Conservation (phyloP, 2,329 filamentous ascomycete species). For the Zymoseptoria brevis region DNA sequence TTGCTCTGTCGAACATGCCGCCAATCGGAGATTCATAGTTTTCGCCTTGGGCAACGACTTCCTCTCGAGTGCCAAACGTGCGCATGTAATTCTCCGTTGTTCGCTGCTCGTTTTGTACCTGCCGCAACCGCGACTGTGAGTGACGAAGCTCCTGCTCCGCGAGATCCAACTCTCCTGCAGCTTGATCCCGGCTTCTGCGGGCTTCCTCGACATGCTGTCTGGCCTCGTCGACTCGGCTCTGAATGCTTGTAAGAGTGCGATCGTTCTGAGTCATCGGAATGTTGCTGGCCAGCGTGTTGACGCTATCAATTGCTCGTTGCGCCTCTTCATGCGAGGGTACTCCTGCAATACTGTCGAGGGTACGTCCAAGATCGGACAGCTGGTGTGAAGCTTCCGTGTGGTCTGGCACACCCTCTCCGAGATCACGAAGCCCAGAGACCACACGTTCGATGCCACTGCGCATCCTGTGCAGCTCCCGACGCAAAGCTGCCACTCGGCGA, state of each 20-base stretch:
- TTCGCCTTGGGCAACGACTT: conserved; percentile 38
- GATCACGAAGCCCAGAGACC: conserved; percentile 29
- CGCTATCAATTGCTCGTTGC: conserved; percentile 17
- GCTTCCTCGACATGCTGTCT: conserved; percentile 26
- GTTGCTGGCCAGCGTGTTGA: conserved; percentile 14
- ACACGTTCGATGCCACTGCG: conserved; percentile 32
- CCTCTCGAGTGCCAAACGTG: conserved; percentile 41
- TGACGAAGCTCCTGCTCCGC: conserved; percentile 28
- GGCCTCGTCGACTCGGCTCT: conserved; percentile 26
- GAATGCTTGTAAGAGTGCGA: conserved; percentile 20
- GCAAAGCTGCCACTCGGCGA: conserved; percentile 30
- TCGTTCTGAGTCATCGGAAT: conserved; percentile 15
- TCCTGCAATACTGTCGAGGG: conserved; percentile 23
- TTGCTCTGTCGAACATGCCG: conserved; percentile 40
- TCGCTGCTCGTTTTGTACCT: conserved; percentile 29
- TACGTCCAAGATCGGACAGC: conserved; percentile 24
- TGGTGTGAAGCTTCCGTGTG: conserved; percentile 23
- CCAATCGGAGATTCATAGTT: conserved; percentile 43
- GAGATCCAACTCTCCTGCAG: conserved; percentile 26
- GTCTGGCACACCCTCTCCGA: conserved; percentile 30
- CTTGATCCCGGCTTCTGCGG: conserved; percentile 26
- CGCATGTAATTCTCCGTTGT: conserved; percentile 33
- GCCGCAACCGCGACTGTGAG: conserved; percentile 25
- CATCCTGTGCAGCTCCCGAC: conserved; percentile 32
- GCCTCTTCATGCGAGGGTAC: conserved; percentile 15